phyloP scores from a whole-genome alignment of 768 basidiomycete species.

The Xerocomus brunneocitrinus region DNA sequence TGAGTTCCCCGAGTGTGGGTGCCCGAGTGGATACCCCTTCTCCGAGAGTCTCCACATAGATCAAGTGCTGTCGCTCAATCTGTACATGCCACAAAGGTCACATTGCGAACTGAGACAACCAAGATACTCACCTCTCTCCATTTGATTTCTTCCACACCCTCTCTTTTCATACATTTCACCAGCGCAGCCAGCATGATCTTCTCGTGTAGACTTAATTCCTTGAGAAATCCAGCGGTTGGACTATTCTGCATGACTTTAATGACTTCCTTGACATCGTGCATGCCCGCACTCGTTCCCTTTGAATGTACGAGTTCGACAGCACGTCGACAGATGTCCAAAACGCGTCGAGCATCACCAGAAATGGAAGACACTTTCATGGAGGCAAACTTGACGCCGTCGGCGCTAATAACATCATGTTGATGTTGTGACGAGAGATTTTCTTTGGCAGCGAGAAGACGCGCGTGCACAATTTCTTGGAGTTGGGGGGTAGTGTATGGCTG shows the following conservation, averaged over 20 bases:
- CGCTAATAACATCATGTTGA: slow-evolving; percentile 49
- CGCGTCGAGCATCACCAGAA: slow-evolving; percentile 90
- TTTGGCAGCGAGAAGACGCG: slow-evolving; percentile 63
- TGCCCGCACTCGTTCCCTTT: slow-evolving; percentile 48
- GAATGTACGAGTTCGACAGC: slow-evolving; percentile 75
- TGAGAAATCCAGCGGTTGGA: slow-evolving; percentile 79
- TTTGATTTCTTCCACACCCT: slow-evolving; percentile 83
- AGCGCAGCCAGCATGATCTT: slow-evolving; percentile 82
- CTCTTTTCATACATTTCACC: slow-evolving; percentile 74
- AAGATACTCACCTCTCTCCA: slow-evolving; percentile 65
- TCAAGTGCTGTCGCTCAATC: slow-evolving; percentile 74
- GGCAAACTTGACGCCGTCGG: slow-evolving; percentile 80
- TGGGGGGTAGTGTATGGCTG: slow-evolving; percentile 78
- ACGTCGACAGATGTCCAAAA: slow-evolving; percentile 91
- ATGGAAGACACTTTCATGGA: slow-evolving; percentile 75
- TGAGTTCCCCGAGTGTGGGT: slow-evolving; percentile 61
- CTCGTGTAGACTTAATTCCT: slow-evolving; percentile 83
- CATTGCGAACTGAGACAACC: background rate
- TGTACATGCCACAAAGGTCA: slow-evolving; percentile 23
- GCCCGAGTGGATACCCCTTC: slow-evolving; percentile 53
- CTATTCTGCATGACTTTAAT: slow-evolving; percentile 86
- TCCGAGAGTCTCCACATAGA: slow-evolving; percentile 62
- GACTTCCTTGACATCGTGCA: slow-evolving; percentile 72
- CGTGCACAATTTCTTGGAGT: slow-evolving; percentile 81
- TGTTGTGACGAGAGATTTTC: slow-evolving; percentile 43